Percentiles rank a stretch among this genome's conserved stretches.
phyloP scores from a whole-genome alignment of 2,329 filamentous ascomycete species.

The Lasiodiplodia theobromae region DNA sequence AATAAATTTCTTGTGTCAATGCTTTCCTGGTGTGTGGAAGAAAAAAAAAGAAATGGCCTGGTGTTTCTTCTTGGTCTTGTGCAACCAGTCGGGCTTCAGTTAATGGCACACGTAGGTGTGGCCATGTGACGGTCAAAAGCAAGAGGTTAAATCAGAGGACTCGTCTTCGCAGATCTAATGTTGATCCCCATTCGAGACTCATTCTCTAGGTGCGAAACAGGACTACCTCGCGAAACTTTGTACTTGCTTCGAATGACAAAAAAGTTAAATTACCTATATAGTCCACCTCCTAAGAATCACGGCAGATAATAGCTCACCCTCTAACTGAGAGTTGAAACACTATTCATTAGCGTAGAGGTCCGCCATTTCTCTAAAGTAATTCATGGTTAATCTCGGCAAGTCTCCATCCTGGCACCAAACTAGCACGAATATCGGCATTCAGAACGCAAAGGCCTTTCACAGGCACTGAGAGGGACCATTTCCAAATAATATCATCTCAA shows the following conservation, averaged over 20 bases:
- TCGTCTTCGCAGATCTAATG: neutral
- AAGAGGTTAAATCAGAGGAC: neutral
- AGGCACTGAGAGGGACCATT: neutral
- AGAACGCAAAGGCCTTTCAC: no score
- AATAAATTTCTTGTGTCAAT: conserved; percentile 12
- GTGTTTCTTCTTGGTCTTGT: neutral
- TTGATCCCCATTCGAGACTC: neutral
- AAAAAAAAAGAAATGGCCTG: neutral
- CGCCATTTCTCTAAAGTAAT: no score
- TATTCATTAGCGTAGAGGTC: no score
- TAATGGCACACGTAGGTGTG: neutral
- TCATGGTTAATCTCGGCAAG: no score
- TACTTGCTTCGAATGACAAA: neutral
- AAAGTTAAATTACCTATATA: neutral
- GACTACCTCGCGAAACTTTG: neutral
- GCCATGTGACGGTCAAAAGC: neutral
- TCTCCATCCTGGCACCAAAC: no score
- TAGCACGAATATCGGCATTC: no score
- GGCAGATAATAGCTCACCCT: no score
- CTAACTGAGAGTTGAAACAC: no score
- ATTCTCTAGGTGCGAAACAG: neutral
- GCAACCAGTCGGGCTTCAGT: neutral
- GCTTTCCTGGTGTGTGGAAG: neutral
- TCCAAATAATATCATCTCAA: neutral
- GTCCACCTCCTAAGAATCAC: no score